Evolutionary conservation across 2,329 filamentous ascomycete genomes (phyloP), one percentile per base, ranked within the genome.

Genomic region (Fusarium foetens): DNA sequence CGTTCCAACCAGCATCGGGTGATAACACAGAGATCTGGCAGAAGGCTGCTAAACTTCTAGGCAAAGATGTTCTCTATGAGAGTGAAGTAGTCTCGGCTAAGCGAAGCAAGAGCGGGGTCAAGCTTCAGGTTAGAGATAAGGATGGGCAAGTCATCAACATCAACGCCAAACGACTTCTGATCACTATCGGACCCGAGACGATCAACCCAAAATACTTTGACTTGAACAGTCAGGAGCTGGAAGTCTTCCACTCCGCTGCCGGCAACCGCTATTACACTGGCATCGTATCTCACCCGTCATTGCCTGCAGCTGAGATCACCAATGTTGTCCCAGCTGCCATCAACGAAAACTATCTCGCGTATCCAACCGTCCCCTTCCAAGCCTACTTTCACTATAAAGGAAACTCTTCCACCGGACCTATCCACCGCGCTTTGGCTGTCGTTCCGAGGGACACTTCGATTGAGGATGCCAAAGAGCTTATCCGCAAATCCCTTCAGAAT

Each of bases 401-500:
- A 25, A 52, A 52, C 9, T 52, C 49, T 2, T 52, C 33, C 1
- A 27, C 33, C 1, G 49, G 49, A 0, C 33, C 49, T 4, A 36
- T 52, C 3, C 23, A 52, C 19, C 49, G 33, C 0, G 49, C 49
- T 5, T 9, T 52, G 6, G 19, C 33, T 12, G 10, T 52, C 3
- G 33, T 52, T 5, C 23, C 49, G 0, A 16, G 19, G 11, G 23
- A 52, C 5, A 36, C 23, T 6, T 25, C 17, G 7, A 16, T 25
- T 2, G 12, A 17, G 5, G 33, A 52, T 3, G 33, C 33, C 1
- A 27, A 52, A 7, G 17, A 17, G 9, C 23, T 36, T 0, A 11
- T 52, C 6, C 33, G 23, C 3, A 25, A 35, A 21, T 36, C 49
- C 0, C 1, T 52, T 6, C 33, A 52, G 5, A 36, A 27, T 6